phyloP scores from a whole-genome alignment of 2,329 filamentous ascomycete genomes.

The Colletotrichum sp. region DNA sequence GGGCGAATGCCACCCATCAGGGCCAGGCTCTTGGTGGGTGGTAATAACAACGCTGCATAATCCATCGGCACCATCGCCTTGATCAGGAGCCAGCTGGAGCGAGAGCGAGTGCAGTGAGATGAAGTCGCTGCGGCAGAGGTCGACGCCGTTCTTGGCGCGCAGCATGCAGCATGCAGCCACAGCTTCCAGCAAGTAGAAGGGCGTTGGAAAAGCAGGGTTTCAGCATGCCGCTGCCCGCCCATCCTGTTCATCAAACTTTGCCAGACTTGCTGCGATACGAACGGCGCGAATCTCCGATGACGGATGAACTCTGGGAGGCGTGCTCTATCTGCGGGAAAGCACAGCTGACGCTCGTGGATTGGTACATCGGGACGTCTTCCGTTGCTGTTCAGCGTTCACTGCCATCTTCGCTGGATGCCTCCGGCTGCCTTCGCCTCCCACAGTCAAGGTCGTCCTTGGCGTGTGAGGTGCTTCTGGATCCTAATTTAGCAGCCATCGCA shows the following conservation, averaged over 20 bases:
- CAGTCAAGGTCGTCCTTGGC: not conserved
- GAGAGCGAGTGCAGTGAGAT: not conserved
- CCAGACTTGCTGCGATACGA: not conserved
- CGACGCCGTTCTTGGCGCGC: not conserved
- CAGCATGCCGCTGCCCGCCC: slow-evolving; percentile 8
- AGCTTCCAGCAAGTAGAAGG: not conserved
- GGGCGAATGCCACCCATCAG: not conserved
- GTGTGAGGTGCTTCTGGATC: not conserved
- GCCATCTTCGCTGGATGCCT: not conserved
- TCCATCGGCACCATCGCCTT: not conserved
- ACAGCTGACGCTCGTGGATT: not conserved
- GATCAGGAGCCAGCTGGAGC: not conserved
- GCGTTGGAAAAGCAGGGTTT: slow-evolving; percentile 11
- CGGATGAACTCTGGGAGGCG: not conserved
- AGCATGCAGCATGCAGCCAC: not conserved
- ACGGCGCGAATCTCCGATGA: slow-evolving; percentile 7
- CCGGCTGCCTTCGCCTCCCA: not conserved
- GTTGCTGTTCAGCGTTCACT: not conserved
- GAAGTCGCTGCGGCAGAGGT: not conserved
- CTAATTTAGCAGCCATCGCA: not conserved
- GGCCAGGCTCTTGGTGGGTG: not conserved
- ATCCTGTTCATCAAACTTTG: slow-evolving; percentile 17
- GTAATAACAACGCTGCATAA: not conserved
- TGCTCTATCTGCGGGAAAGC: not conserved
- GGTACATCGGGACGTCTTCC: not conserved